phyloP scores from a whole-genome alignment of 108 stramenopile genomes.

The Nitzschia putrida region DNA sequence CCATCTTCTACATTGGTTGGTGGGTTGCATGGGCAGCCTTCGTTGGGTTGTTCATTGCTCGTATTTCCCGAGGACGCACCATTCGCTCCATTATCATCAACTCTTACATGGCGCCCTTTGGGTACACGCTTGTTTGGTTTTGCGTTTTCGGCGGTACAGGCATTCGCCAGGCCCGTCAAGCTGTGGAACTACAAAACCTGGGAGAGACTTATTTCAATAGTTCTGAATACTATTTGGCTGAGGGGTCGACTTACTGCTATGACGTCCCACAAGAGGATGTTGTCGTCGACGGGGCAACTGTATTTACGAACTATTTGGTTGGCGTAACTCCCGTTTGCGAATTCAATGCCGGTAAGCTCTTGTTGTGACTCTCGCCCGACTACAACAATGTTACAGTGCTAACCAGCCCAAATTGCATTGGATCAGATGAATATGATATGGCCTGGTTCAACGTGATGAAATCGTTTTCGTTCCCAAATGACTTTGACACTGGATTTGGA shows the following conservation, averaged over 20 bases:
- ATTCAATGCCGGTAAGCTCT: constrained; percentile 26
- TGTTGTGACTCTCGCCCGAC: background rate
- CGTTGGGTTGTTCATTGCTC: constrained; percentile 72
- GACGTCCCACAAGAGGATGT: constrained; percentile 54
- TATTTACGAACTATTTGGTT: constrained; percentile 41
- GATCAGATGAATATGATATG: background rate
- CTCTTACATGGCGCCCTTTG: constrained; percentile 35
- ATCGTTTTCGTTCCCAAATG: constrained; percentile 46
- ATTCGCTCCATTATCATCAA: constrained; percentile 47
- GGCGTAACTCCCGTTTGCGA: constrained; percentile 52
- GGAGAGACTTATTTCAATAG: constrained; percentile 28
- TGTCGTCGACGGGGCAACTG: constrained; percentile 18
- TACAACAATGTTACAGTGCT: background rate
- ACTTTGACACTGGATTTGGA: constrained; percentile 48
- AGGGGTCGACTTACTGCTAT: constrained; percentile 36
- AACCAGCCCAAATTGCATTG: background rate
- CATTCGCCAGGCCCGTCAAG: constrained; percentile 55
- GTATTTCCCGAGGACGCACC: constrained; percentile 60
- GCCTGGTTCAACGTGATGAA: constrained; percentile 63
- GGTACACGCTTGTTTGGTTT: constrained; percentile 59
- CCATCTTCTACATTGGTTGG: constrained; percentile 72
- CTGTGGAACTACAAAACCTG: constrained; percentile 39
- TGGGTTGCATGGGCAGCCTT: constrained; percentile 72
- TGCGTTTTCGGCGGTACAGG: constrained; percentile 60
- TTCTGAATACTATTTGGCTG: constrained; percentile 30